A percentile compares a stretch with the other conserved stretches of the same genome.
These are phyloP conservation scores for Tolypocladium amazonense DNA, from an alignment of 2,329 filamentous ascomycete genomes.

Conservation along the genomic window DNA sequence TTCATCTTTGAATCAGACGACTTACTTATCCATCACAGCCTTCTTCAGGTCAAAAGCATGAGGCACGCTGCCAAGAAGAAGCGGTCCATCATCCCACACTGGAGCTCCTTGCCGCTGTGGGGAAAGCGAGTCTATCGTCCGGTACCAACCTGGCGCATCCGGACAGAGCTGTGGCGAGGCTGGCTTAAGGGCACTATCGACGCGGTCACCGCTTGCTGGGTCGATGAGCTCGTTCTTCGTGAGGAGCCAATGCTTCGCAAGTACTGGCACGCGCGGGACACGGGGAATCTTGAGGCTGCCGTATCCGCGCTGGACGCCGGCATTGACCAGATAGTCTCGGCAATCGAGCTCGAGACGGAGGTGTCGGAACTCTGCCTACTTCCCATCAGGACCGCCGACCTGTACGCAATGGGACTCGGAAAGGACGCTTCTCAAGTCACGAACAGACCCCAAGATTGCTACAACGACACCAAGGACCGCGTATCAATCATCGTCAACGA, in stretches of 20 bases:
- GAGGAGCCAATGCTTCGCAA: constrained; percentile 30
- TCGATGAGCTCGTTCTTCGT: constrained; percentile 37
- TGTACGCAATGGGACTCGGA: constrained; percentile 29
- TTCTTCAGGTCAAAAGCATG: constrained; percentile 15
- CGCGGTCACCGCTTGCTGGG: constrained; percentile 36
- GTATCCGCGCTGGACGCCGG: constrained; percentile 28
- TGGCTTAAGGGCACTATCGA: constrained; percentile 37
- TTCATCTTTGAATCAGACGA: constrained; percentile 23
- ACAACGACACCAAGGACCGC: constrained; percentile 33
- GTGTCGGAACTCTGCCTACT: constrained; percentile 26
- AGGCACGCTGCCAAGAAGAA: constrained; percentile 8
- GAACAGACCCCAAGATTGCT: constrained; percentile 26
- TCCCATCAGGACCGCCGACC: constrained; percentile 26
- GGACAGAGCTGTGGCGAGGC: constrained; percentile 37
- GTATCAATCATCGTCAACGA: constrained; percentile 41
- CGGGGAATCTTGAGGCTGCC: constrained; percentile 29
- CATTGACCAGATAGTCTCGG: constrained; percentile 23
- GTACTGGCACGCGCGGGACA: constrained; percentile 34
- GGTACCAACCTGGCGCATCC: constrained; percentile 33
- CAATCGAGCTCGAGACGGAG: constrained; percentile 26
- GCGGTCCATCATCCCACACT: constrained; percentile 10
- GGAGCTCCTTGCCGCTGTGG: constrained; percentile 14
- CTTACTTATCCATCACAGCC: constrained; percentile 21
- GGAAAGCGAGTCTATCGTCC: constrained; percentile 18
- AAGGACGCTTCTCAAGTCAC: constrained; percentile 30